phyloP scores from a whole-genome alignment of 2,329 filamentous ascomycete genomes.

The Clarireedia homoeocarpa region DNA sequence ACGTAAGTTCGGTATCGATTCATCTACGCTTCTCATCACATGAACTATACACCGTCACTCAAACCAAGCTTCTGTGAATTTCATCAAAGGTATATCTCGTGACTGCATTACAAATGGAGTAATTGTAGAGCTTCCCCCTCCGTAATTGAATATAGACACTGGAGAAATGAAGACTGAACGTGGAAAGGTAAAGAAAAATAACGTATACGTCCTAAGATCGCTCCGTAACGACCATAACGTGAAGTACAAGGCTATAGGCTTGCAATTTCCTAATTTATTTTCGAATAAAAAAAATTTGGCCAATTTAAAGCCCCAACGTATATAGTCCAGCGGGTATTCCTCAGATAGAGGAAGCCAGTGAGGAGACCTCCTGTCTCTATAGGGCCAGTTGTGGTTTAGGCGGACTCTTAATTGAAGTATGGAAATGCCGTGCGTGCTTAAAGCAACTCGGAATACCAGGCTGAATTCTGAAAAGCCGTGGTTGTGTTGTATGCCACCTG shows the following conservation, averaged over 20 bases:
- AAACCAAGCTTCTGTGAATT: not conserved
- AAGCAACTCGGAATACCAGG: no score
- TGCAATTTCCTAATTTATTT: not conserved
- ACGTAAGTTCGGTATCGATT: no score
- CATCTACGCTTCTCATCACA: not conserved
- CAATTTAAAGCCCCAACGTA: no score
- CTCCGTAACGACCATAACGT: not conserved
- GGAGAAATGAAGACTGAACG: not conserved
- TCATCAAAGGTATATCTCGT: constrained; percentile 6
- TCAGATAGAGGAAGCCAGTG: no score
- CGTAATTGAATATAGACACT: not conserved
- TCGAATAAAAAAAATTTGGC: not conserved
- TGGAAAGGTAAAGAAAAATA: not conserved
- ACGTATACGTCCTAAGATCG: not conserved
- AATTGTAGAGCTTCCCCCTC: not conserved
- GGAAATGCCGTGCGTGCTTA: no score
- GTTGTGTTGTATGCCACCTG: not conserved
- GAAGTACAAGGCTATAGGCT: no score
- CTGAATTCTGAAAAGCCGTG: no score
- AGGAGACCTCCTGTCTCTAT: no score
- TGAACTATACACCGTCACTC: not conserved
- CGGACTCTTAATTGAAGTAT: no score
- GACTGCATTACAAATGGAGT: constrained; percentile 2
- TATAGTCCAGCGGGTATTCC: no score
- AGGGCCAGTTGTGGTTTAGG: no score